These are phyloP conservation scores for Auricularia heimuer DNA, from an alignment of 768 basidiomycete species.

Conservation along the genomic window DNA sequence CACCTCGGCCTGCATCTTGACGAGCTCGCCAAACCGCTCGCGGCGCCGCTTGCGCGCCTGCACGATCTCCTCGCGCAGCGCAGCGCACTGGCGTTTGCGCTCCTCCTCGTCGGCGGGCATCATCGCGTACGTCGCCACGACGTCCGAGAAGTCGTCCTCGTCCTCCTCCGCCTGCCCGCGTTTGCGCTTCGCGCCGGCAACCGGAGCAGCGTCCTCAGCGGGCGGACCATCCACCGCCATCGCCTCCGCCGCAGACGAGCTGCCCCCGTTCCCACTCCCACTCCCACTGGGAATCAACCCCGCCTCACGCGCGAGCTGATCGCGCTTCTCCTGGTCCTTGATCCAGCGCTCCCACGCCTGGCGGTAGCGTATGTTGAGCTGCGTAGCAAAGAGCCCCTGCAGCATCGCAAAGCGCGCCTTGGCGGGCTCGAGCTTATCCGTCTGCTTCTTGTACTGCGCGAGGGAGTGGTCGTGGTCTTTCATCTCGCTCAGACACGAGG, in stretches of 20 bases:
- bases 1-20: conserved; percentile 76
- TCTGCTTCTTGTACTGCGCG: conserved; percentile 54
- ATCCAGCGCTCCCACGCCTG: conserved; percentile 92
- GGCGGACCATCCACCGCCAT: conserved; percentile 27
- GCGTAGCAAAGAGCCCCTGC: conserved; percentile 54
- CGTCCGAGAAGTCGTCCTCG: conserved; percentile 56
- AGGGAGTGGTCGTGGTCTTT: conserved; percentile 74
- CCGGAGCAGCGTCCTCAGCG: conserved; percentile 33
- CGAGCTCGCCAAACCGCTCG: conserved; percentile 63
- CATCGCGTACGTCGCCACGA: conserved; percentile 46
- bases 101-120: conserved; percentile 49
- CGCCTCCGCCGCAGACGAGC: conserved; percentile 8
- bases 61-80: conserved; percentile 52
- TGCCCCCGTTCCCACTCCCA: conserved; percentile 21
- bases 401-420: conserved; percentile 49
- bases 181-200: conserved; percentile 26
- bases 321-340: conserved; percentile 72
- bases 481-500: conserved; percentile 84
- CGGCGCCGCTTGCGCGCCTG: conserved; percentile 60
- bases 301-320: conserved; percentile 54
- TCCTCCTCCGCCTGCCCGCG: conserved; percentile 26
- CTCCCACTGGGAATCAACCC: conserved; percentile 41
- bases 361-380: conserved; percentile 76
- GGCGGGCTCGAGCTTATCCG: conserved; percentile 53
- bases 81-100: conserved; percentile 45